Conservation (phyloP, 1,284 basidiomycete species). For the Xerocomus amazonicus region DNA sequence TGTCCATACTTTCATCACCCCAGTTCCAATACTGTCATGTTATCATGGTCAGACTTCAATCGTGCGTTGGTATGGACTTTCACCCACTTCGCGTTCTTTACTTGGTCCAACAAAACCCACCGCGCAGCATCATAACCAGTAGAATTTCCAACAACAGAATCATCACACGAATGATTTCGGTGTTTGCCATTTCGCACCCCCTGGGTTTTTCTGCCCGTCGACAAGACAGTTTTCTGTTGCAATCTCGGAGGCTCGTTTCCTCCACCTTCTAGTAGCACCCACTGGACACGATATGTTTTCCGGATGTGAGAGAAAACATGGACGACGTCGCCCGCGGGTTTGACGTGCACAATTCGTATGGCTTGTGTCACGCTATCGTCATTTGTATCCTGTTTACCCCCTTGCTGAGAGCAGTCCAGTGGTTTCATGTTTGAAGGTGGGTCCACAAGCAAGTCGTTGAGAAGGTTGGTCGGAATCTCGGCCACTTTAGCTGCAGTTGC, state of each 20-base stretch:
- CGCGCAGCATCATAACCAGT: slow-evolving; percentile 16
- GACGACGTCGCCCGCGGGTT: slow-evolving; percentile 59
- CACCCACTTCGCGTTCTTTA: slow-evolving; percentile 62
- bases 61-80: background rate
- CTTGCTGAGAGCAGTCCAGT: slow-evolving; percentile 1
- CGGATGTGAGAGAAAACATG: slow-evolving; percentile 91
- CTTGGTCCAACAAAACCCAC: slow-evolving; percentile 57
- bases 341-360: slow-evolving; percentile 44
- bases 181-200: slow-evolving; percentile 9
- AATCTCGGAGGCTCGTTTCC: slow-evolving; percentile 36
- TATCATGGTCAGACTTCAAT: slow-evolving; percentile 1
- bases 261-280: slow-evolving; percentile 62
- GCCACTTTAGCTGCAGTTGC: slow-evolving; percentile 34
- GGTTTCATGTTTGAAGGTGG: slow-evolving; percentile 12
- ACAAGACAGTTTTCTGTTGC: background rate
- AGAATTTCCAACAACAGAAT: slow-evolving; percentile 12
- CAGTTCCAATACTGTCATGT: slow-evolving; percentile 52
- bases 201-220: slow-evolving; percentile 5
- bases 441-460: slow-evolving; percentile 41
- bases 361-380: slow-evolving; percentile 4
- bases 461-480: slow-evolving; percentile 39
- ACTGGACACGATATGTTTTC: slow-evolving; percentile 83
- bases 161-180: slow-evolving; percentile 11
- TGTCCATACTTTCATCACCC: slow-evolving; percentile 60
- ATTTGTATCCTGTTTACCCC: background rate